Conservation (phyloP, 1,284 basidiomycete genomes). For the Coniferiporia weirii region DNA sequence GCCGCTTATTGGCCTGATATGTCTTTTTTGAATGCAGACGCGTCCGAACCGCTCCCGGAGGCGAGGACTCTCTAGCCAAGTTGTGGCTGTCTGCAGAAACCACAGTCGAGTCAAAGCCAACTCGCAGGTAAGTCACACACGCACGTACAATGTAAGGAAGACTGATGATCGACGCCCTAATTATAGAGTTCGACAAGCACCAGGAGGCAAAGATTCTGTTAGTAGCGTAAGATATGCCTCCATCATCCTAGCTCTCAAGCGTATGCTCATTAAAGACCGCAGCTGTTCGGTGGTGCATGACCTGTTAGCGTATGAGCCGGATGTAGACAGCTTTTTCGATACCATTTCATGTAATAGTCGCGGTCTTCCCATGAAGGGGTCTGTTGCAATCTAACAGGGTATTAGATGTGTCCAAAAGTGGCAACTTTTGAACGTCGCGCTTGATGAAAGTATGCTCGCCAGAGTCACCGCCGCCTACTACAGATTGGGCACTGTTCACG, state of each 20-base stretch:
- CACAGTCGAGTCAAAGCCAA: constrained; percentile 17
- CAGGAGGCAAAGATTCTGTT: constrained; percentile 16
- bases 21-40: constrained; percentile 5
- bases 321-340: background rate
- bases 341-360: background rate
- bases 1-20: background rate
- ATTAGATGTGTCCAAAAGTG: background rate
- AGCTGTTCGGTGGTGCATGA: background rate
- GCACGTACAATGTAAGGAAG: background rate
- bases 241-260: background rate
- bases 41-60: constrained; percentile 19
- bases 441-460: background rate
- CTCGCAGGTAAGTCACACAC: constrained; percentile 16
- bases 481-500: background rate
- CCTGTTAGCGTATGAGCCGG: background rate
- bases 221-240: constrained; percentile 4
- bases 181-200: constrained; percentile 15
- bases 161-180: background rate
- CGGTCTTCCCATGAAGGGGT: too few species aligned
- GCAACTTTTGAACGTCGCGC: background rate
- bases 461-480: background rate
- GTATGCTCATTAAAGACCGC: background rate
- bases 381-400: background rate
- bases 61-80: constrained; percentile 17
- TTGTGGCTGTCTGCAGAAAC: constrained; percentile 13